Percentiles rank a stretch among this genome's conserved stretches.
phyloP scores from a whole-genome alignment of 225 moss, liverwort and hornwort genomes.

The Anthoceros angustus region DNA sequence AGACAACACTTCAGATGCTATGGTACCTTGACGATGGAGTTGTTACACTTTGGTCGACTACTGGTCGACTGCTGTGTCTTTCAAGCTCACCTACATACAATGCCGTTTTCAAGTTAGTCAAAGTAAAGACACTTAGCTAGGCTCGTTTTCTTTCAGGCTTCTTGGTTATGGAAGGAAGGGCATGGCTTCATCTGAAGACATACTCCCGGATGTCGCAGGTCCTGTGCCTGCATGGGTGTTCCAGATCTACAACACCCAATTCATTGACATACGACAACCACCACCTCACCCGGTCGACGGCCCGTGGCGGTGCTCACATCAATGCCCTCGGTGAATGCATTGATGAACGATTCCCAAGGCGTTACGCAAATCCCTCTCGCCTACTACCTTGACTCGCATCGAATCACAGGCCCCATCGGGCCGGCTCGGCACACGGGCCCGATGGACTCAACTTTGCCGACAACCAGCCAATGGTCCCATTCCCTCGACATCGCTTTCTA shows the following conservation, averaged over 20 bases:
- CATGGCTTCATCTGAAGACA: neutral
- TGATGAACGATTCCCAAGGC: neutral
- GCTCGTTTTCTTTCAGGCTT: neutral
- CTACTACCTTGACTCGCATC: neutral
- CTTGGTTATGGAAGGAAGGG: neutral
- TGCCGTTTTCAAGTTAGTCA: too few relatives aligned
- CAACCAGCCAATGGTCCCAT: conserved; percentile 10
- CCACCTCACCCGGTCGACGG: conserved; percentile 9
- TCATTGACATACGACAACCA: conserved; percentile 14
- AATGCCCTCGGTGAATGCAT: conserved; percentile 12
- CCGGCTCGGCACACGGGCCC: neutral
- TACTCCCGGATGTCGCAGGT: conserved; percentile 4
- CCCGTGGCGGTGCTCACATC: neutral
- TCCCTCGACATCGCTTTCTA: conserved; percentile 2
- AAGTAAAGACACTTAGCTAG: too few relatives aligned
- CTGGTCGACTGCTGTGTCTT: too few relatives aligned
- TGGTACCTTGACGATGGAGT: too few relatives aligned
- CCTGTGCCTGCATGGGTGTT: conserved; percentile 13
- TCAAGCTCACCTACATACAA: too few relatives aligned
- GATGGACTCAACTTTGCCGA: conserved; percentile 8
- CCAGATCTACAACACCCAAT: neutral
- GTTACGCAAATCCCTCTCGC: neutral
- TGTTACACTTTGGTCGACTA: too few relatives aligned
- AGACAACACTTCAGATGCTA: too few relatives aligned
- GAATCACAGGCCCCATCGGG: conserved; percentile 9